Conservation (phyloP, 805 yeast species). For the Pachysolen tannophilus region DNA sequence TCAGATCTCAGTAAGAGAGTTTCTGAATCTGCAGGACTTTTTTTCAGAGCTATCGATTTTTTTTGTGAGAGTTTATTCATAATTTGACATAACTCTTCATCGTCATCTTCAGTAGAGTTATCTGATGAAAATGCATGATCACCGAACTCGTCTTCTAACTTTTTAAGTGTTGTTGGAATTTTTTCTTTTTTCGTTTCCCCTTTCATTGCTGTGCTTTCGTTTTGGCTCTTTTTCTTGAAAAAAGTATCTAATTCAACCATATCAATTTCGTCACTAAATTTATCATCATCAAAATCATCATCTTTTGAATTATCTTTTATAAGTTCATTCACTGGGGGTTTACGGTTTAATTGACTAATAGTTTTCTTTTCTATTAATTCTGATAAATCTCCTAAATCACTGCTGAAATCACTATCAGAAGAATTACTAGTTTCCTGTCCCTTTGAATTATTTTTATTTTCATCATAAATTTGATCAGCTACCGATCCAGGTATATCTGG, state of each 20-base stretch:
- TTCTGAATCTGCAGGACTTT: conserved; percentile 2
- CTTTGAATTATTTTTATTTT: background rate
- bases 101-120: no score
- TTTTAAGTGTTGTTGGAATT: background rate
- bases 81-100: conserved; percentile 5
- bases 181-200: background rate
- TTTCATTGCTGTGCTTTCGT: background rate
- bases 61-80: conserved; percentile 6
- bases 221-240: conserved; percentile 6
- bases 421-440: background rate
- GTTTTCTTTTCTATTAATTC: background rate
- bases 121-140: no score
- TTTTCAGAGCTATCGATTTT: background rate
- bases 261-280: conserved; percentile 24
- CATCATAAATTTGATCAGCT: background rate
- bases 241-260: conserved; percentile 19
- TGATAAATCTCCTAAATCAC: conserved; percentile 7
- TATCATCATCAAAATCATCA: conserved; percentile 8
- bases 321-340: background rate
- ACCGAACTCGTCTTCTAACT: background rate
- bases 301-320: background rate
- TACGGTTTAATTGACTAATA: background rate
- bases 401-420: conserved; percentile 3
- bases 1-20: conserved; percentile 5
- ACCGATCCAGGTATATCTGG: background rate